Base-by-base conservation (phyloP, 2,329 filamentous ascomycete species). In the Xylaria sp. region DNA sequence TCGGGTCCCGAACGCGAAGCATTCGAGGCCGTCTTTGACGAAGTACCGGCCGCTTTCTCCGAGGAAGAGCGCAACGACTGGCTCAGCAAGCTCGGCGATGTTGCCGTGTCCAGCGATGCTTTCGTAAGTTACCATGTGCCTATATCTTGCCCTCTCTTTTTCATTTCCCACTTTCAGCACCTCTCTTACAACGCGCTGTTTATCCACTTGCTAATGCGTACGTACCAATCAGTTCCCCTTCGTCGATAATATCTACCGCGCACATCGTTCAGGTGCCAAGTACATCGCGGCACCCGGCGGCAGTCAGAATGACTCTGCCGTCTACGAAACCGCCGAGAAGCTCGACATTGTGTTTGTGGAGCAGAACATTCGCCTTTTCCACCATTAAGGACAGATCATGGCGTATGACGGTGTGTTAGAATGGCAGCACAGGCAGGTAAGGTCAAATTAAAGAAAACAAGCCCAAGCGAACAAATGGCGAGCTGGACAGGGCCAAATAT, bases 181-280 rank as follows among this genome's bases (percentile, higher is more conserved):
- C 10, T 37, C 34, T 28, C 28, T 44, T n/a, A 20, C 28, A 23
- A 61, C 48, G 28, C 15, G 20, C 28, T 3, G 2, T 44, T 20
- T 23, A 32, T 41, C 7, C 2, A 10, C 34, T 20, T 9, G 18
- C 65, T 70, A 68, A 70, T 48, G 15, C 34, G 2, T 15, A 52
- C 8, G 5, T 55, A 13, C 3, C 46, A 52, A 68, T n/a, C 44
- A 94, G 92, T 99, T 99, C 89, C 96, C 96, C 74, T 99, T 99
- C 84, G 93, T 94, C 78, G 96, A 99, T 86, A 99, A 99, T 78
- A 92, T 99, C 74, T 98, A 97, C 89, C 90, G 96, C 74, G 93
- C 94, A 61, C 90, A 89, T 71, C 89, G 94, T 77, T 97, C 94
- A 25, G 96, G 96, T 59, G 94, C 90, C 79, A 98, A 97, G 86